Percentiles rank a stretch among this genome's conserved stretches.
Conservation (phyloP, 2,329 filamentous ascomycete genomes). For the Hymenoscyphus linearis region DNA sequence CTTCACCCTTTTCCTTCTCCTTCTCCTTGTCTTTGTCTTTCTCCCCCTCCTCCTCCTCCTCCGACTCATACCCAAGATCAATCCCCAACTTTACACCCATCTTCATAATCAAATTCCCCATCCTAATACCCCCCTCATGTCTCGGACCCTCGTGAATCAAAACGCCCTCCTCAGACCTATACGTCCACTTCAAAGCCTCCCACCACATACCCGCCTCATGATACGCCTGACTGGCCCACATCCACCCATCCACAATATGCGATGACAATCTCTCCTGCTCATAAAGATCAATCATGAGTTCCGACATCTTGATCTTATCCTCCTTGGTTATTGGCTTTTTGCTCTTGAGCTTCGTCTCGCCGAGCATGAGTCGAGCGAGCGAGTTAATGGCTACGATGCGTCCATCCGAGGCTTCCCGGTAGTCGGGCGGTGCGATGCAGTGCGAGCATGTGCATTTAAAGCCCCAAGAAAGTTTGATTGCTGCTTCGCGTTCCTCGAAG, state of each 20-base stretch:
- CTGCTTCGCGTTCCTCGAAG: constrained; percentile 23
- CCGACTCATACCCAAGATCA: not conserved
- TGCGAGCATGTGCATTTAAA: constrained; percentile 35
- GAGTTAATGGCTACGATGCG: constrained; percentile 27
- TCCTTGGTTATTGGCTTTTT: constrained; percentile 11
- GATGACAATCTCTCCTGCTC: constrained; percentile 32
- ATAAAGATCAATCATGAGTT: constrained; percentile 35
- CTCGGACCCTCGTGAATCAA: constrained; percentile 10
- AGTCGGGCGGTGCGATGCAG: constrained; percentile 24
- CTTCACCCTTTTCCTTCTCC: no score
- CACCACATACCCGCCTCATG: constrained; percentile 29
- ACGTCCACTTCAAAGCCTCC: constrained; percentile 9
- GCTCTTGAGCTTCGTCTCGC: constrained; percentile 11
- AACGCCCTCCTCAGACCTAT: constrained; percentile 9
- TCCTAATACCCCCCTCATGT: constrained; percentile 1
- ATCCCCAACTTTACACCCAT: not conserved
- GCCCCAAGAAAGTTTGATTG: constrained; percentile 33
- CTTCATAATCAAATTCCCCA: constrained; percentile 6
- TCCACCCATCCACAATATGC: constrained; percentile 32
- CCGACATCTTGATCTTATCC: constrained; percentile 23
- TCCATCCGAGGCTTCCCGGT: constrained; percentile 28
- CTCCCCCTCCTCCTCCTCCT: constrained; percentile 2
- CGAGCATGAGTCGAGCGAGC: constrained; percentile 24
- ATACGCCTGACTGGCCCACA: constrained; percentile 35
- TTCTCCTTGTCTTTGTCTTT: no score